A percentile compares a stretch with the other conserved stretches of the same genome.
phyloP scores from a whole-genome alignment of 2,329 filamentous ascomycete genomes.

The Achaetomium macrosporum region DNA sequence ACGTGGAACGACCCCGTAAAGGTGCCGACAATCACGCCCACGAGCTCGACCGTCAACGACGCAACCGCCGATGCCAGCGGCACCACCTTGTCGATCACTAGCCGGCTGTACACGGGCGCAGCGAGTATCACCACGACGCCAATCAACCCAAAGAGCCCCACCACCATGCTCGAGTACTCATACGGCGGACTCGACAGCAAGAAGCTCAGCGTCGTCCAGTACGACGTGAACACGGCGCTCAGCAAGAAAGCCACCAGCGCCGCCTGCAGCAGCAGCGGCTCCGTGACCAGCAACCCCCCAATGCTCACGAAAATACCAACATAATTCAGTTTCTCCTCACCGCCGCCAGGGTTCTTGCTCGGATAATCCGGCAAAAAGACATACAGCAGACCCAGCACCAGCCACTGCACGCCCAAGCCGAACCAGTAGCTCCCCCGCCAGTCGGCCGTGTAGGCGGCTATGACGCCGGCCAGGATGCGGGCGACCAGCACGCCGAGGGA shows the following conservation, averaged over 20 bases:
- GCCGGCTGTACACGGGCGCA: constrained; percentile 63
- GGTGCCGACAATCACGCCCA: constrained; percentile 61
- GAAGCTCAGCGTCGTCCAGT: constrained; percentile 68
- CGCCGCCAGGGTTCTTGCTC: constrained; percentile 60
- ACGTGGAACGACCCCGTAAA: constrained; percentile 61
- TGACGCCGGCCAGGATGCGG: constrained; percentile 66
- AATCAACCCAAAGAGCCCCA: constrained; percentile 74
- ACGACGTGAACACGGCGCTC: constrained; percentile 45
- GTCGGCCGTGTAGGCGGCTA: constrained; percentile 60
- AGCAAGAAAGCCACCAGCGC: constrained; percentile 60
- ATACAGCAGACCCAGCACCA: constrained; percentile 60
- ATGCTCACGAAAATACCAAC: constrained; percentile 60
- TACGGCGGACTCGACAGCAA: constrained; percentile 67
- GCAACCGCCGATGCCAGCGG: constrained; percentile 63
- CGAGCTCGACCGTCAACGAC: constrained; percentile 52
- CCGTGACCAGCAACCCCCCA: constrained; percentile 53
- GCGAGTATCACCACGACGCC: constrained; percentile 63
- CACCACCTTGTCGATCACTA: constrained; percentile 64
- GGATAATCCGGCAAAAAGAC: constrained; percentile 78
- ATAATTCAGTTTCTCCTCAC: constrained; percentile 62
- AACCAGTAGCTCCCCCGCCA: constrained; percentile 81
- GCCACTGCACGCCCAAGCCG: constrained; percentile 62
- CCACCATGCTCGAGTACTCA: constrained; percentile 58
- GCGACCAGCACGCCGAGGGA: constrained; percentile 72
- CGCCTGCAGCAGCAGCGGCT: constrained; percentile 65